Conservation (phyloP, 2,329 filamentous ascomycete species). For the Hymenoscyphus occultus region DNA sequence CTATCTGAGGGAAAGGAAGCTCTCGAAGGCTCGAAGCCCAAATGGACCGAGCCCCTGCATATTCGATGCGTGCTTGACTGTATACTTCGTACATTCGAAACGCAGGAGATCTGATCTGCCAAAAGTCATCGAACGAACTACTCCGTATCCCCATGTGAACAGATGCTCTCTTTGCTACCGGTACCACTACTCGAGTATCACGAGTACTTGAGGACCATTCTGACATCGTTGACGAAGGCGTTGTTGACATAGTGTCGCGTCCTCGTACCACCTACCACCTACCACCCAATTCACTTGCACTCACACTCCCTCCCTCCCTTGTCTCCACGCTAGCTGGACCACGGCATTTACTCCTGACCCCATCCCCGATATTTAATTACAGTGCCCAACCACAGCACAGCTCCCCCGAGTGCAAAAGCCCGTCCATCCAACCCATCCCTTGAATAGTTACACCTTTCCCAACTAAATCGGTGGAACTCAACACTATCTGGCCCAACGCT, state of each 20-base stretch:
- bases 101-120: constrained; percentile 23
- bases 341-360: constrained; percentile 2
- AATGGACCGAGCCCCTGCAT: constrained; percentile 3
- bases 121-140: neutral
- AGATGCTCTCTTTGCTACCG: neutral
- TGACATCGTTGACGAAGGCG: neutral
- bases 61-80: constrained; percentile 1
- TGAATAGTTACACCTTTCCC: constrained; percentile 11
- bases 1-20: constrained; percentile 7
- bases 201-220: too few relatives aligned
- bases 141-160: constrained; percentile 1
- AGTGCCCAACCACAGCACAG: constrained; percentile 4
- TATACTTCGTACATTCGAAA: constrained; percentile 21
- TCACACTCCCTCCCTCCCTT: neutral
- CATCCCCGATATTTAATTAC: constrained; percentile 6
- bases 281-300: neutral
- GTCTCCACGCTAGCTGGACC: constrained; percentile 15
- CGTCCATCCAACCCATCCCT: neutral
- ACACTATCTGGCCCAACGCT: neutral
- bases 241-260: constrained; percentile 1
- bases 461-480: neutral
- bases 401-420: neutral
- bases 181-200: neutral
- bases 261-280: neutral
- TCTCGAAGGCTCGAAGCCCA: neutral